Conservation (phyloP, 1,139 yeast genomes). For the Pichia sp. region DNA sequence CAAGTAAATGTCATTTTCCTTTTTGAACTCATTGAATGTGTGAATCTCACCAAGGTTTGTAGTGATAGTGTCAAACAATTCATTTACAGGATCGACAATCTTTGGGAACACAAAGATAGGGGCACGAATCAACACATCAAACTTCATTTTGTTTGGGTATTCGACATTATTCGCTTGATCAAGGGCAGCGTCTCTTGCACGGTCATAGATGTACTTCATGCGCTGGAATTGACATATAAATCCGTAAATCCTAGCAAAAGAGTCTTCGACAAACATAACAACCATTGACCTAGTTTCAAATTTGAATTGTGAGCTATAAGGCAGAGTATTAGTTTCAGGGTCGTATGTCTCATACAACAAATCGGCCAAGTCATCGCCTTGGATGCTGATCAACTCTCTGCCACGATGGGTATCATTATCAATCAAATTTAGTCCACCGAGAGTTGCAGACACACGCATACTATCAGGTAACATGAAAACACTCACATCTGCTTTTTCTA, state of each 20-base stretch:
- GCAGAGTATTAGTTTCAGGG: constrained; percentile 42
- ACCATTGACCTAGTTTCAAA: constrained; percentile 73
- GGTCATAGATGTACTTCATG: constrained; percentile 84
- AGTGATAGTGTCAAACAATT: constrained; percentile 56
- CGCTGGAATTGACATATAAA: constrained; percentile 72
- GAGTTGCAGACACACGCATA: constrained; percentile 65
- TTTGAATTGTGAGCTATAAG: constrained; percentile 56
- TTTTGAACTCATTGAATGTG: constrained; percentile 57
- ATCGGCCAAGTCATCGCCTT: constrained; percentile 76
- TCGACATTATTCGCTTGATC: constrained; percentile 65
- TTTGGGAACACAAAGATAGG: constrained; percentile 82
- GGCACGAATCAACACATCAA: constrained; percentile 69
- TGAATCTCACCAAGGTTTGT: constrained; percentile 81
- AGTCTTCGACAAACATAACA: constrained; percentile 75
- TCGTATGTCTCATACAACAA: constrained; percentile 81
- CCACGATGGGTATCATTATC: constrained; percentile 74
- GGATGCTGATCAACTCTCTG: constrained; percentile 69
- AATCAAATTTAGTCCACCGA: constrained; percentile 76
- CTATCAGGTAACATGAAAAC: constrained; percentile 71
- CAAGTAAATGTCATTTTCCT: constrained; percentile 30
- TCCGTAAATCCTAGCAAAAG: constrained; percentile 62
- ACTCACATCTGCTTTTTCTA: constrained; percentile 68
- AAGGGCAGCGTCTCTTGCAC: constrained; percentile 82
- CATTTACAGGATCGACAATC: constrained; percentile 40
- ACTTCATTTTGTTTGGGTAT: constrained; percentile 57